phyloP scores from a whole-genome alignment of 495 filamentous ascomycete species.

The Hyaloscypha bicolor region DNA sequence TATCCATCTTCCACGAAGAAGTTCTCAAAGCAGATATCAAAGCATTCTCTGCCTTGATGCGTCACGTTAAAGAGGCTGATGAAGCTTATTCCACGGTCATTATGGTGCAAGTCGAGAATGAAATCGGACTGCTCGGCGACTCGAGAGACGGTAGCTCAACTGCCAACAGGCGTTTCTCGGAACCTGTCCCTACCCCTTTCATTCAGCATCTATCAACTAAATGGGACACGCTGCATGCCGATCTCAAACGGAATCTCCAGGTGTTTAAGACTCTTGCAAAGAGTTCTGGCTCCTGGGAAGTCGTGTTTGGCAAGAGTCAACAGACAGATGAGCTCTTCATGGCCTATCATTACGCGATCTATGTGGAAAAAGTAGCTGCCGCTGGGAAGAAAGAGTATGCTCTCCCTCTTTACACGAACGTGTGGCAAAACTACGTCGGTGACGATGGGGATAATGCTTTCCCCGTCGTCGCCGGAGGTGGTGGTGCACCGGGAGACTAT shows the following conservation, averaged over 20 bases:
- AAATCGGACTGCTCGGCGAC: constrained; percentile 48
- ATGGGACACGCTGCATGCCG: constrained; percentile 39
- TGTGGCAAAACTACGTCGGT: constrained; percentile 48
- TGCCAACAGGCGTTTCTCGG: constrained; percentile 40
- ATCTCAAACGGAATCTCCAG: constrained; percentile 30
- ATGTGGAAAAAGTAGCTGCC: constrained; percentile 45
- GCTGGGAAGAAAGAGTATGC: constrained; percentile 46
- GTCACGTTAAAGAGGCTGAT: constrained; percentile 45
- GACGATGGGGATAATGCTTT: constrained; percentile 22
- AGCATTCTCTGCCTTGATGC: constrained; percentile 43
- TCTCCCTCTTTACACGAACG: constrained; percentile 51
- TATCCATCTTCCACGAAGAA: constrained; percentile 44
- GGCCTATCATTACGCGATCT: constrained; percentile 50
- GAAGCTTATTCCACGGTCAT: constrained; percentile 44
- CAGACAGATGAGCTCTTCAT: constrained; percentile 54
- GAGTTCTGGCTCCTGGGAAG: constrained; percentile 35
- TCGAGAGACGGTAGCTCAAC: constrained; percentile 44
- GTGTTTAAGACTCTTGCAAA: not conserved
- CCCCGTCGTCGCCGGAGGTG: constrained; percentile 46
- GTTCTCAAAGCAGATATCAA: constrained; percentile 38
- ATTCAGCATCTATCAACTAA: constrained; percentile 36
- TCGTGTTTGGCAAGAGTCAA: constrained; percentile 43
- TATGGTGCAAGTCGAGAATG: constrained; percentile 58
- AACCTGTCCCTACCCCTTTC: constrained; percentile 40
- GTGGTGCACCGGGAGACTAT: constrained; percentile 47